These are phyloP conservation scores for Tylopilus felleus DNA, from an alignment of 768 basidiomycete species.

Conservation along the genomic window DNA sequence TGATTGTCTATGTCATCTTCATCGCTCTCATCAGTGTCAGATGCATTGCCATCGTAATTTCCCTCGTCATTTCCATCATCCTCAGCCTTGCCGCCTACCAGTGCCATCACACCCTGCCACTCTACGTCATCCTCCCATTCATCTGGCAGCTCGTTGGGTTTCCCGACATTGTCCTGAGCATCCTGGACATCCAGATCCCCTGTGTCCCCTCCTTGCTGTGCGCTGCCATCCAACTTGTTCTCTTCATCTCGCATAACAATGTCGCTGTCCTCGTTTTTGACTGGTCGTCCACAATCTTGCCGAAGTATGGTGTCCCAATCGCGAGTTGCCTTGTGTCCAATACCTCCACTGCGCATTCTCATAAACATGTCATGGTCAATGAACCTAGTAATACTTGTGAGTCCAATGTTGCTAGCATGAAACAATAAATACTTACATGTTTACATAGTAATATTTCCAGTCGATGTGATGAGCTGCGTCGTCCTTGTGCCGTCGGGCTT, in stretches of 20 bases:
- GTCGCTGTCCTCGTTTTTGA: background rate
- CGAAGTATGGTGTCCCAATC: background rate
- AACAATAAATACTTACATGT: constrained; percentile 28
- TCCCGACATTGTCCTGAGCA: too few relatives aligned
- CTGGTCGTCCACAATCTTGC: background rate
- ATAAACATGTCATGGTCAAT: background rate
- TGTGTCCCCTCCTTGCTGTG: too few relatives aligned
- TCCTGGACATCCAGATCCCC: too few relatives aligned
- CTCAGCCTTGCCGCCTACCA: too few relatives aligned
- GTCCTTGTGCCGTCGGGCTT: background rate
- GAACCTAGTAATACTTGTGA: background rate
- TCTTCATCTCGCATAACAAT: background rate
- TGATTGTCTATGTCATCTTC: background rate
- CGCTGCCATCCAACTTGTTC: too few relatives aligned
- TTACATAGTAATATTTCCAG: constrained; percentile 33
- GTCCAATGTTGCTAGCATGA: background rate
- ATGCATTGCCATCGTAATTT: too few relatives aligned
- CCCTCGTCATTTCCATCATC: too few relatives aligned
- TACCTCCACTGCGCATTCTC: background rate
- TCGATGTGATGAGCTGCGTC: constrained; percentile 9
- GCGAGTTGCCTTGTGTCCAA: background rate
- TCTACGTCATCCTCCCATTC: too few relatives aligned
- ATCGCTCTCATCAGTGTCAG: too few relatives aligned
- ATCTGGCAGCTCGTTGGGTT: too few relatives aligned
- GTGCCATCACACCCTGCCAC: too few relatives aligned